Conservation (phyloP, 306 rosid genomes). For the Malus sylvestris region DNA sequence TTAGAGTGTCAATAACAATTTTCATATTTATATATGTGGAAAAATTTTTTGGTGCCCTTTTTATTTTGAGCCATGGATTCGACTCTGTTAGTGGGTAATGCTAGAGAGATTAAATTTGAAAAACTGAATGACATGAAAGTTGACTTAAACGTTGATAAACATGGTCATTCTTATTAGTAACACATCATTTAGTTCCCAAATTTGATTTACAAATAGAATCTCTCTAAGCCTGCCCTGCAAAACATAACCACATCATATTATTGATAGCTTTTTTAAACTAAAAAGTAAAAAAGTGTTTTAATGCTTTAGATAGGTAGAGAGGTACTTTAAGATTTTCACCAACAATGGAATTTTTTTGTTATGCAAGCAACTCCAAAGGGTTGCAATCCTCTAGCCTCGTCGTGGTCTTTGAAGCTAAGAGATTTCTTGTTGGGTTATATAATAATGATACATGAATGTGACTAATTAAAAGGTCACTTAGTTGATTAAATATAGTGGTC, state of each 20-base stretch:
- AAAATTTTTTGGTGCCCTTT: too few relatives aligned
- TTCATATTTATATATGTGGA: too few relatives aligned
- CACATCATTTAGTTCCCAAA: too few relatives aligned
- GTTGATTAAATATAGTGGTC: background rate
- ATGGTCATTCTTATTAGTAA: too few relatives aligned
- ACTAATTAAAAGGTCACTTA: background rate
- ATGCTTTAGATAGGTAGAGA: background rate
- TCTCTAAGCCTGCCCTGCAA: too few relatives aligned
- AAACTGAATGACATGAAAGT: too few relatives aligned
- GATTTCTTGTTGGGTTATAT: background rate
- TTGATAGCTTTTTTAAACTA: too few relatives aligned
- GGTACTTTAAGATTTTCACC: background rate
- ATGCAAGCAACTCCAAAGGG: background rate
- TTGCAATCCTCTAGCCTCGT: background rate
- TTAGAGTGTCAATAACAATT: accelerated
- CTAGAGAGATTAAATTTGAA: accelerated
- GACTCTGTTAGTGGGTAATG: too few relatives aligned
- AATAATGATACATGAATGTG: background rate
- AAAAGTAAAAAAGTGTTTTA: background rate
- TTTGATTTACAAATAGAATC: too few relatives aligned
- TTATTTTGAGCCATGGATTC: too few relatives aligned
- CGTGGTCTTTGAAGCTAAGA: background rate
- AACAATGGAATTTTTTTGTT: background rate
- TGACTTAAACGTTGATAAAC: too few relatives aligned
- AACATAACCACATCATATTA: too few relatives aligned